Evolutionary conservation across 257 asterid species (phyloP).

Genomic region (Lycium barbarum): DNA sequence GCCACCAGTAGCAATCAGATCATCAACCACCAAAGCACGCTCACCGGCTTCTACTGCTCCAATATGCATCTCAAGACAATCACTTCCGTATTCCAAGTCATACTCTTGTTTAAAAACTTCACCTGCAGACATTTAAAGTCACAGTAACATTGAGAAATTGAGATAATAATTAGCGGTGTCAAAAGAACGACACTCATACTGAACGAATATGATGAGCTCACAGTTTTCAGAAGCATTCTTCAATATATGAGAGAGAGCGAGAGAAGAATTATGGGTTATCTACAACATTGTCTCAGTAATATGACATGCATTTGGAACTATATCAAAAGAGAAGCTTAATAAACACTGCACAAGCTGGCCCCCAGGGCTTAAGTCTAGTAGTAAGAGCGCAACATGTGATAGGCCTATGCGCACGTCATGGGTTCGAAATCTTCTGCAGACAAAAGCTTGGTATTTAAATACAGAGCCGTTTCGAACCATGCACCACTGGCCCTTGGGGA

Average conservation of each 20-base stretch:
- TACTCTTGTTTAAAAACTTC: constrained; percentile 76
- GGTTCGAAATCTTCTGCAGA: background rate
- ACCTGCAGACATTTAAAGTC: constrained; percentile 47
- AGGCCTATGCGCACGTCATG: background rate
- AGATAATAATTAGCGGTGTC: background rate
- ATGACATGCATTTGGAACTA: background rate
- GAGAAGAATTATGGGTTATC: background rate
- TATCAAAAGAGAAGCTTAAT: constrained; percentile 1
- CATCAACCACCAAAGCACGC: constrained; percentile 79
- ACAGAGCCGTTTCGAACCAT: background rate
- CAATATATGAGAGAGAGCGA: background rate
- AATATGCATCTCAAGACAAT: constrained; percentile 86
- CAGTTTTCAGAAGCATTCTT: constrained; percentile 18
- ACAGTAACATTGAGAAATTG: background rate
- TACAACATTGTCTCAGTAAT: background rate
- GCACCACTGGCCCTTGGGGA: background rate
- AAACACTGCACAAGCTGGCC: background rate
- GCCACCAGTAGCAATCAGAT: constrained; percentile 90
- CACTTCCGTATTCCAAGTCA: constrained; percentile 90
- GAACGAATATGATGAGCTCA: background rate
- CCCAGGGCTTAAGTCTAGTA: background rate
- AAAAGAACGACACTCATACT: background rate
- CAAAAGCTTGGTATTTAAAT: background rate
- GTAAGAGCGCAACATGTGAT: background rate
- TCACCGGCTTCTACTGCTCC: constrained; percentile 80